A percentile compares a stretch with the other conserved stretches of the same genome.
These are phyloP conservation scores for Heterobasidion occidentale DNA, from an alignment of 1,284 basidiomycete genomes.

Conservation along the genomic window DNA sequence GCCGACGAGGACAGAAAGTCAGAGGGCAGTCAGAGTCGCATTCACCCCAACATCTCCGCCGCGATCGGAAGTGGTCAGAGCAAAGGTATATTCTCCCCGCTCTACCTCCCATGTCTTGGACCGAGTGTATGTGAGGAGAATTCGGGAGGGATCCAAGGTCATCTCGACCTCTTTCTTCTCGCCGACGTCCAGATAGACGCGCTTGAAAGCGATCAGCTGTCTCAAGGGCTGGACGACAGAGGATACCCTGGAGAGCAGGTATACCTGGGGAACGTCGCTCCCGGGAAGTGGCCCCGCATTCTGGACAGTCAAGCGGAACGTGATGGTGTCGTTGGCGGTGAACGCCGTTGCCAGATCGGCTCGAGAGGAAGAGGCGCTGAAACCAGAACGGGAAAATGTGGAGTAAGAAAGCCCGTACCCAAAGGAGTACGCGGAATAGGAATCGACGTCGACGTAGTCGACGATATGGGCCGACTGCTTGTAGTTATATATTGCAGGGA, in stretches of 20 bases:
- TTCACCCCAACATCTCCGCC: conserved; percentile 14
- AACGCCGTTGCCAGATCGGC: conserved; percentile 11
- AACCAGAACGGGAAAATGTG: conserved; percentile 15
- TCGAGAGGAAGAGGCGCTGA: conserved; percentile 13
- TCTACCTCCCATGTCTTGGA: conserved; percentile 20
- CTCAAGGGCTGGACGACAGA: conserved; percentile 16
- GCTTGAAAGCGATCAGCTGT: conserved; percentile 21
- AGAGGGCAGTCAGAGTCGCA: conserved; percentile 13
- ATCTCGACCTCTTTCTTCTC: conserved; percentile 16
- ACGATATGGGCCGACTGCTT: conserved; percentile 18
- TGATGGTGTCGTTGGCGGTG: conserved; percentile 18
- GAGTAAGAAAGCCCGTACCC: conserved; percentile 23
- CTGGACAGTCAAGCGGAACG: conserved; percentile 18
- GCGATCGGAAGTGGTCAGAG: conserved; percentile 16
- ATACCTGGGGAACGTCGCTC: conserved; percentile 19
- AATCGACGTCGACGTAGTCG: conserved; percentile 10
- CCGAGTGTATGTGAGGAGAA: conserved; percentile 17
- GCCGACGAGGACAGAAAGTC: not conserved
- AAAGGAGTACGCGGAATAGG: conserved; percentile 14
- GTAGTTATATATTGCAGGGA: conserved; percentile 22
- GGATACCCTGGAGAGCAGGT: conserved; percentile 20
- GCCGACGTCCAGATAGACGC: conserved; percentile 19
- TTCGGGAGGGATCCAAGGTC: conserved; percentile 18
- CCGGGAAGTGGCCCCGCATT: conserved; percentile 17
- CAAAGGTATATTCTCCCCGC: conserved; percentile 20